Percentiles rank a stretch among this genome's conserved stretches.
Evolutionary conservation across 2,329 filamentous ascomycete genomes (phyloP).

Genomic region (Fusarium subglutinans): DNA sequence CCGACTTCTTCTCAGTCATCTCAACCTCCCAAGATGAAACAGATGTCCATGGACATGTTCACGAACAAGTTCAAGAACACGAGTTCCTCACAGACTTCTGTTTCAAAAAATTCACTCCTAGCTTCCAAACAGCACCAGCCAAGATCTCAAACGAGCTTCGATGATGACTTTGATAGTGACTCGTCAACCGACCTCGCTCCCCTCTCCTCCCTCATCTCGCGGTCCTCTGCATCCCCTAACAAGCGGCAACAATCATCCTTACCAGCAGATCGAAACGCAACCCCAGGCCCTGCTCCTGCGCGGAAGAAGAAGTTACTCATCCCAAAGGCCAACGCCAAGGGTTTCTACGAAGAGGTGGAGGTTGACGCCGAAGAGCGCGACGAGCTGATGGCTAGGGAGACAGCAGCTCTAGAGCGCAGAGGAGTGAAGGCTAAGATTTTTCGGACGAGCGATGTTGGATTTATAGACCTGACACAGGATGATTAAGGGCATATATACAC

Average conservation of each 20-base stretch:
- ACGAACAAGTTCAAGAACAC: slow-evolving; percentile 17
- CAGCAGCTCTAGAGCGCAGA: slow-evolving; percentile 12
- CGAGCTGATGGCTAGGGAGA: slow-evolving; percentile 35
- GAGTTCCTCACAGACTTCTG: slow-evolving; percentile 5
- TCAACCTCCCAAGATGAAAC: slow-evolving; percentile 41
- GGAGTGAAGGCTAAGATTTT: slow-evolving; percentile 30
- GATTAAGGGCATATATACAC: slow-evolving; percentile 23
- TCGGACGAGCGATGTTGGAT: slow-evolving; percentile 47
- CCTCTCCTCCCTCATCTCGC: slow-evolving; percentile 19
- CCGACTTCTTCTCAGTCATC: not conserved
- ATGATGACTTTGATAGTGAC: slow-evolving; percentile 21
- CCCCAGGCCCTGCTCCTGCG: slow-evolving; percentile 28
- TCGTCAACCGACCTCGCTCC: slow-evolving; percentile 32
- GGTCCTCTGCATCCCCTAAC: slow-evolving; percentile 5
- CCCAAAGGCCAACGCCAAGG: slow-evolving; percentile 49
- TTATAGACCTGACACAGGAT: slow-evolving; percentile 48
- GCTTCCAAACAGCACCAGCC: not conserved
- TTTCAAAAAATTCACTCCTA: not conserved
- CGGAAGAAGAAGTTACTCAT: slow-evolving; percentile 52
- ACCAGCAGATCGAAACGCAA: not conserved
- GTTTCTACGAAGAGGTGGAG: slow-evolving; percentile 51
- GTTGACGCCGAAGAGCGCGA: slow-evolving; percentile 42
- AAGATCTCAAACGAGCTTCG: not conserved
- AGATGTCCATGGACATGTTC: slow-evolving; percentile 48
- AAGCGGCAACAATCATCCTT: slow-evolving; percentile 14